These are phyloP conservation scores for Aphanomyces cochlioides DNA, from an alignment of 352 stramenopile genomes.

Conservation along the genomic window DNA sequence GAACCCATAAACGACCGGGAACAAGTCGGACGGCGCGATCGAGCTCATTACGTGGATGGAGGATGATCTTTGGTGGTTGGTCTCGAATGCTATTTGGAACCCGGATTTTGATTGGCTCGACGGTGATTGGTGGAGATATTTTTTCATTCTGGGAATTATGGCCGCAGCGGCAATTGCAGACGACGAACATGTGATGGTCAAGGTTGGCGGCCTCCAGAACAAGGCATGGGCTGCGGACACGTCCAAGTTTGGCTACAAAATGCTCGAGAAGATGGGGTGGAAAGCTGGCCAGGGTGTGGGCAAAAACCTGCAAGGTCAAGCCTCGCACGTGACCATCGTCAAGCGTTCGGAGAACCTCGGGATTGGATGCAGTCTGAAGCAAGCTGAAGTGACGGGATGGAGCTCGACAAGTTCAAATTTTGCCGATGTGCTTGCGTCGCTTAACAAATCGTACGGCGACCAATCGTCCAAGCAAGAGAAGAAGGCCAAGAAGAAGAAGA, in stretches of 20 bases:
- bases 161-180: slow-evolving; percentile 15
- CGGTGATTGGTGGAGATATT: slow-evolving; percentile 14
- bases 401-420: slow-evolving; percentile 74
- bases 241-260: slow-evolving; percentile 92
- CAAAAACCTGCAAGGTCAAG: slow-evolving; percentile 88
- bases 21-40: slow-evolving; percentile 70
- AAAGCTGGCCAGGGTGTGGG: slow-evolving; percentile 90
- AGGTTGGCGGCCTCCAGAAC: slow-evolving; percentile 82
- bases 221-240: slow-evolving; percentile 85
- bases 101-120: not conserved
- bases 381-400: slow-evolving; percentile 85
- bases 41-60: slow-evolving; percentile 17
- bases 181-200: slow-evolving; percentile 60
- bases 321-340: slow-evolving; percentile 83
- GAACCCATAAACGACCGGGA: slow-evolving; percentile 68
- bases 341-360: slow-evolving; percentile 86
- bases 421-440: slow-evolving; percentile 74
- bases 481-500: slow-evolving; percentile 55
- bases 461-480: slow-evolving; percentile 37
- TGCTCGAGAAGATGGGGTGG: slow-evolving; percentile 97
- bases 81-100: not conserved
- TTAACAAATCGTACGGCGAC: slow-evolving; percentile 77
- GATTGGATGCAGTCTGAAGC: slow-evolving; percentile 87
- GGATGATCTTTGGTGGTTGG: not conserved
- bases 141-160: not conserved